Evolutionary conservation across 495 filamentous ascomycete species (phyloP).

Genomic region (Melanomma pulvis-pyrius): DNA sequence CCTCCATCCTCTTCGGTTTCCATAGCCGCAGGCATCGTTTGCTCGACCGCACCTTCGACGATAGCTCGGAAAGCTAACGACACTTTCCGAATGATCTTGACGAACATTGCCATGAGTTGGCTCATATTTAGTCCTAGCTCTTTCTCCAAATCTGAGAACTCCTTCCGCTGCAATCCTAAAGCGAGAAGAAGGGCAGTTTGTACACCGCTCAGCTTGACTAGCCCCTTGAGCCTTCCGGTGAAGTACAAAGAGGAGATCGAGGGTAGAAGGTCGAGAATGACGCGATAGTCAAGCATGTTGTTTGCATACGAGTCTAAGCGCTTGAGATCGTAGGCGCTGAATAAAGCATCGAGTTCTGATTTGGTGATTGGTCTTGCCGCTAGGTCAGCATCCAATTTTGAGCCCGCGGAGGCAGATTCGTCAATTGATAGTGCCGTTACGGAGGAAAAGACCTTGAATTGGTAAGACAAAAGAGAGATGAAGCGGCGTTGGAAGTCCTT

Average conservation of each 20-base stretch:
- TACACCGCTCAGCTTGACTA: slow-evolving; percentile 70
- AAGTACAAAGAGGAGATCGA: slow-evolving; percentile 81
- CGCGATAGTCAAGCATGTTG: slow-evolving; percentile 96
- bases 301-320: slow-evolving; percentile 92
- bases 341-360: slow-evolving; percentile 66
- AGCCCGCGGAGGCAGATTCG: slow-evolving; percentile 78
- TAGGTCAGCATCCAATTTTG: slow-evolving; percentile 59
- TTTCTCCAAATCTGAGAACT: slow-evolving; percentile 75
- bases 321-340: slow-evolving; percentile 93
- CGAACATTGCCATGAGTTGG: slow-evolving; percentile 93
- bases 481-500: slow-evolving; percentile 93
- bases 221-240: slow-evolving; percentile 65
- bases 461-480: slow-evolving; percentile 82
- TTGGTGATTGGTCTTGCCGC: slow-evolving; percentile 63
- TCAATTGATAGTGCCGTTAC: slow-evolving; percentile 84
- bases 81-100: slow-evolving; percentile 90
- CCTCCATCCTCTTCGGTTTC: slow-evolving; percentile 67
- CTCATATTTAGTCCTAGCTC: slow-evolving; percentile 73
- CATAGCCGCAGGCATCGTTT: slow-evolving; percentile 66
- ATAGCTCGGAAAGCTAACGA: slow-evolving; percentile 72
- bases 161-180: slow-evolving; percentile 87
- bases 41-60: slow-evolving; percentile 72
- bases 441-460: slow-evolving; percentile 84
- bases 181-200: slow-evolving; percentile 85
- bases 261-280: slow-evolving; percentile 92